Evolutionary conservation across 169 alveolate genomes (phyloP).

Genomic region (Babesia divergens): DNA sequence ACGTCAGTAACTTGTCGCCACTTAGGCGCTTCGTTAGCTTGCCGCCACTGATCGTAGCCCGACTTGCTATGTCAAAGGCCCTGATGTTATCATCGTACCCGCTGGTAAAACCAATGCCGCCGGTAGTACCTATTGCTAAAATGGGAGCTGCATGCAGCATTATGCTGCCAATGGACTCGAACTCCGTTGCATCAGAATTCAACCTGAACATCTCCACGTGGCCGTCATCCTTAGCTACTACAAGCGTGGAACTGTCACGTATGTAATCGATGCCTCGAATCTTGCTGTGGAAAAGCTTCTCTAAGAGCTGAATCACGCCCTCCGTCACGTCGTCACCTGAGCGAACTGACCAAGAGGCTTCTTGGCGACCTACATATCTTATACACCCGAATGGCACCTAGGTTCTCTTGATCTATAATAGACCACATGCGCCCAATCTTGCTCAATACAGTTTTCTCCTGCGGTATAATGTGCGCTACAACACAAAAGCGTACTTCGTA

Average conservation of each 20-base stretch:
- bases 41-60: slow-evolving; percentile 72
- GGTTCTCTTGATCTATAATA: slow-evolving; percentile 70
- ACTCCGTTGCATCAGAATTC: slow-evolving; percentile 18
- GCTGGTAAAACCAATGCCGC: slow-evolving; percentile 63
- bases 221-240: slow-evolving; percentile 59
- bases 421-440: slow-evolving; percentile 78
- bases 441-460: slow-evolving; percentile 73
- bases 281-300: slow-evolving; percentile 26
- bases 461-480: slow-evolving; percentile 4
- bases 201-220: slow-evolving; percentile 28
- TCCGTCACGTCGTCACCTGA: slow-evolving; percentile 20
- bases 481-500: slow-evolving; percentile 31
- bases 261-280: slow-evolving; percentile 30
- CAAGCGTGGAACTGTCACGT: slow-evolving; percentile 18
- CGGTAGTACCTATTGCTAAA: slow-evolving; percentile 41
- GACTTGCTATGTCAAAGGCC: slow-evolving; percentile 38
- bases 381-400: slow-evolving; percentile 68
- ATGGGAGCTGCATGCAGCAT: slow-evolving; percentile 68
- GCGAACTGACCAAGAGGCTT: not conserved
- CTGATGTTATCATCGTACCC: slow-evolving; percentile 75
- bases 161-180: slow-evolving; percentile 54
- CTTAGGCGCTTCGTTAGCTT: slow-evolving; percentile 68
- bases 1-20: slow-evolving; percentile 69
- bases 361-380: slow-evolving; percentile 50
- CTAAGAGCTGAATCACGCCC: not conserved